Base-by-base conservation (phyloP, 257 asterid species). In the Fraxinus quadrangulata region DNA sequence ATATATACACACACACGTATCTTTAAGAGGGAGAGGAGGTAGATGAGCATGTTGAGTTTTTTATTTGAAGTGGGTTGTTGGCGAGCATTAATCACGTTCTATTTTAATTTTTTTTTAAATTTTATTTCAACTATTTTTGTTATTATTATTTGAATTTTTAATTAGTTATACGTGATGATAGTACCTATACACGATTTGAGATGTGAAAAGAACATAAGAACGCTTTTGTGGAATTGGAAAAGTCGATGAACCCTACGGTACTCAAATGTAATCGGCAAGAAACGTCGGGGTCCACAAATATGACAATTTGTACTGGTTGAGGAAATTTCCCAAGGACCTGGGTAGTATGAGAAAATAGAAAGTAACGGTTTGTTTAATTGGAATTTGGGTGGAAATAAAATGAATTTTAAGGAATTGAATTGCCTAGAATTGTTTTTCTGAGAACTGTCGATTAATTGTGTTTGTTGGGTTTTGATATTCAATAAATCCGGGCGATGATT, bases 31-130 rank as follows among this genome's bases (percentile, higher is more conserved):
- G 66, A 61, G 68, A 63, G 84, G 84, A 61, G 89, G 87, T 81
- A 81, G 89, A 86, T 79, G 86, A 67, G 70, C 81, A 73, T 79
- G 74, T 83, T 76, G 76, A 34, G 40, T 17, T 33, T 33, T 33
- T 33, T 74, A 56, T 56, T 42, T 42, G 19, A 63, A 72, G 83
- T 74, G 83, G 81, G 87, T 86, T 83, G 88, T 79, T 84, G 89
- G 89, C 36, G 76, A 71, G 70, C 76, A 70, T 75, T 75, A 37
- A 51, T 61, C 70, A 75, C 63, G 72, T 79, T 67, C 45, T 42
- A 30, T 24, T 36, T 3, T 37, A 19, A 9, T 26, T 36, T 24
- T 72, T 49, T 33, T 73, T 19, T 5, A 19, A 19, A 37, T 49
- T 17, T 13, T 49, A 13, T 49, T 17, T 17, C 3, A 54, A 17